Evolutionary conservation across 495 filamentous ascomycete genomes (phyloP), one percentile per base, ranked within the genome.

Genomic region (Neurospora cerealis): DNA sequence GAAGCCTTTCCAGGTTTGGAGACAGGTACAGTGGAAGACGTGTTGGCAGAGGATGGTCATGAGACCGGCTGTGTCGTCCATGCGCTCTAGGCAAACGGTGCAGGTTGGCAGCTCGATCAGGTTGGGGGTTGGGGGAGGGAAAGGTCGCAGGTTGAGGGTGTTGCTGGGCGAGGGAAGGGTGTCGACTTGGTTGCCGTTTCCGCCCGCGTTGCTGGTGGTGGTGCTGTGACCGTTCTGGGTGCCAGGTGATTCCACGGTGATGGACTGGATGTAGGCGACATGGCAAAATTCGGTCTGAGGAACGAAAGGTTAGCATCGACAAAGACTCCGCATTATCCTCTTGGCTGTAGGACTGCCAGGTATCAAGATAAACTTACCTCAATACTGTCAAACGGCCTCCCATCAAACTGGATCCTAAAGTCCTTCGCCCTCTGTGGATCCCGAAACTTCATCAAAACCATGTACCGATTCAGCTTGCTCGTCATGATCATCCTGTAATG

Each of bases 41-140:
- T 99, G 96, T 78, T 98, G 96, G 81, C 96, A 99, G 74, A 95
- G 90, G 42, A 98, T 98, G 1, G 96, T 99, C 76, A 98, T 88
- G 4, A 99, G 85, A 5, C 96, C 96, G 0, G 93, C 94, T 7
- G 95, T 97, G 77, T 99, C 95, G 76, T 99, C 96, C 96, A 99
- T 99, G 41, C 96, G 91, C 82, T 99, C 96, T 15, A 99, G 87
- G 76, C 96, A 99, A 17, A 99, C 96, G 1, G 96, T 93, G 75
- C 96, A 99, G 3, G 96, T 99, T 5, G 96, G 96, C 1, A 99
- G 86, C 82, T 99, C 96, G 73, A 97, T 85, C 13, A 98, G 86
- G 21, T 92, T 89, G 1, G 95, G 94, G 3, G 96, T 98, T 11
- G 95, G 96, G 28, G 96, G 96, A 2, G 96, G 93, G 21, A 95